These are phyloP conservation scores for Physcomitrium patens DNA, from an alignment of 225 moss, liverwort and hornwort genomes.

Conservation along the genomic window DNA sequence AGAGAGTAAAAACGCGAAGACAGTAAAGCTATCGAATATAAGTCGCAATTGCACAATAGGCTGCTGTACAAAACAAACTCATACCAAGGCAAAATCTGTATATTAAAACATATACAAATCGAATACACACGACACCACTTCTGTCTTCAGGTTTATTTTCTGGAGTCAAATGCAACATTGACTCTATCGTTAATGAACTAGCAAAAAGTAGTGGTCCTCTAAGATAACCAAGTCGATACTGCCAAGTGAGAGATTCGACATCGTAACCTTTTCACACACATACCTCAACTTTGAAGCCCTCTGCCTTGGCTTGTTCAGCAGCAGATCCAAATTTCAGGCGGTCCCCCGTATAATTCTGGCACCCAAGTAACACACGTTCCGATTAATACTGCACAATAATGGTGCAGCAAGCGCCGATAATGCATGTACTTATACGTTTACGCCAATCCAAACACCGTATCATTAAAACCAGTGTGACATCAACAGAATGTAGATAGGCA, in stretches of 20 bases:
- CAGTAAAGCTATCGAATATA: background rate
- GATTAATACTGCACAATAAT: conserved; percentile 26
- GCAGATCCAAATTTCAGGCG: conserved; percentile 90
- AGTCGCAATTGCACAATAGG: conserved; percentile 13
- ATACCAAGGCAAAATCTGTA: background rate
- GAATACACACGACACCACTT: conserved; percentile 13
- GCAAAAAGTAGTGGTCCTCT: too few relatives aligned
- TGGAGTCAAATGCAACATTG: background rate
- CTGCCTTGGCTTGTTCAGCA: conserved; percentile 94
- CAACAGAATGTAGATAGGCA: background rate
- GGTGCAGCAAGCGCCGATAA: conserved; percentile 13
- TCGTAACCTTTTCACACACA: conserved; percentile 11
- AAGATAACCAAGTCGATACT: too few relatives aligned
- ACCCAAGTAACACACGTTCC: conserved; percentile 27
- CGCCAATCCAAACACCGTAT: conserved; percentile 13
- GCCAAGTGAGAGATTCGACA: conserved; percentile 17
- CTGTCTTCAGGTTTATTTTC: too few relatives aligned
- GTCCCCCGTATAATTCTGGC: conserved; percentile 96
- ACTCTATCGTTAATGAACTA: background rate
- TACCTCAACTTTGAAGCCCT: conserved; percentile 92
- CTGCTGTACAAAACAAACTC: background rate
- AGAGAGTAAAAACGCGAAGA: background rate
- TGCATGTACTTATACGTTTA: background rate
- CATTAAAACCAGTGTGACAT: conserved; percentile 2
- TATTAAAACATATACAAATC: background rate